These are phyloP conservation scores for Effrenium voratum DNA, from an alignment of 73 alveolate genomes.

Conservation along the genomic window DNA sequence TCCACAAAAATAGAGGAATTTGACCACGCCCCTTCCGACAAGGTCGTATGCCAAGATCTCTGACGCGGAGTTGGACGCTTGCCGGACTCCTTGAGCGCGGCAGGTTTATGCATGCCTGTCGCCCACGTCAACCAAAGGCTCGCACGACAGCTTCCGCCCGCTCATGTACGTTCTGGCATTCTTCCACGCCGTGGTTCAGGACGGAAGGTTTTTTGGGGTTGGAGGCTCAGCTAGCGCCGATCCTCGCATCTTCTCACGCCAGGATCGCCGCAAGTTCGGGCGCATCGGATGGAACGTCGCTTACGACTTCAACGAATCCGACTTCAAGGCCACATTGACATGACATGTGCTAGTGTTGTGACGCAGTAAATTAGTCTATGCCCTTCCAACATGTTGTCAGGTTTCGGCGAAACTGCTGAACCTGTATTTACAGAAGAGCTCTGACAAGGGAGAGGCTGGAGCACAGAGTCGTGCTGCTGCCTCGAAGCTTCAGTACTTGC, in stretches of 20 bases:
- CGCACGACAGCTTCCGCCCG: slow-evolving; percentile 95
- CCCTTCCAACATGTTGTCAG: neutral
- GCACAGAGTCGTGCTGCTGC: neutral
- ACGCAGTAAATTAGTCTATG: neutral
- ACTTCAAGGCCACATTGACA: slow-evolving; percentile 96
- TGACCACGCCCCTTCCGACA: neutral
- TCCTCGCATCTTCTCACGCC: too few relatives aligned
- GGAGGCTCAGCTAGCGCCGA: neutral
- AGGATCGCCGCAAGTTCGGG: slow-evolving; percentile 98
- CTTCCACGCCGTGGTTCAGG: slow-evolving; percentile 99
- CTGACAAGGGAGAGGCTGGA: slow-evolving; percentile 70
- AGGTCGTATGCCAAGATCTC: slow-evolving; percentile 97
- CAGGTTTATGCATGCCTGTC: neutral
- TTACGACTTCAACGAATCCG: slow-evolving; percentile 99
- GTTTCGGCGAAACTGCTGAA: slow-evolving; percentile 95
- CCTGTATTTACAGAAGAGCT: slow-evolving; percentile 97
- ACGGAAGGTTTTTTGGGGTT: neutral
- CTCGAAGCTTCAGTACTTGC: neutral
- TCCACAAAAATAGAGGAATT: too few relatives aligned
- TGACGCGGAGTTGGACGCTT: slow-evolving; percentile 97
- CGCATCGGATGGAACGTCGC: slow-evolving; percentile 99
- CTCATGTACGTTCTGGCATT: slow-evolving; percentile 98
- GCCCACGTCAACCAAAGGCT: slow-evolving; percentile 37
- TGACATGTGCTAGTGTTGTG: neutral
- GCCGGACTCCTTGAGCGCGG: slow-evolving; percentile 47